Evolutionary conservation across 2,329 filamentous ascomycete genomes (phyloP), one percentile per base, ranked within the genome.

Genomic region (Lecanosticta acicola): DNA sequence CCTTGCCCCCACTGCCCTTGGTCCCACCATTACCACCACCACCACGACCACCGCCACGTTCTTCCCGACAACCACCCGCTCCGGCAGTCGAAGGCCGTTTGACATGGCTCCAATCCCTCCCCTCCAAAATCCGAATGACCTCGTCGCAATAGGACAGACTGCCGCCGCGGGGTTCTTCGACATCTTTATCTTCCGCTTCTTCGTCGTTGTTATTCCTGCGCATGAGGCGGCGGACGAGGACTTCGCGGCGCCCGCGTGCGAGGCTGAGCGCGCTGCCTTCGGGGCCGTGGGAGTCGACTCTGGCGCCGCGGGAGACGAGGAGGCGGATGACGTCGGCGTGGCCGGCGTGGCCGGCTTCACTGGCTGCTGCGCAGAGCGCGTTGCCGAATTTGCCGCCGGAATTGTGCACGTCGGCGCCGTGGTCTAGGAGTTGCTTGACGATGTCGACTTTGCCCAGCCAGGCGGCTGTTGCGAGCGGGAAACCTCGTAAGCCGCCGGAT

Each of bases 291-390:
- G 40, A 39, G 21, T 61, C 53, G 11, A 64, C 54, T 34, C 64
- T 50, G 14, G 56, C 60, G n/a, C 57, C 59, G 3, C 41, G 46
- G 19, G 39, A 32, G 21, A 48, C 32, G 32, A 46, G 39, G 3
- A 46, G 44, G 11, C 33, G 13, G n/a, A 46, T 36, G 14, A 46
- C 44, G n/a, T 46, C 44, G 16, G 29, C 38, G 5, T 46, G 44
- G 5, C 58, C 58, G 2, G 44, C 45, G 8, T 46, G 48, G 13
- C 93, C 55, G 8, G 47, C 29, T 24, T 49, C 44, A 1, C 44
- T 41, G 4, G 61, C 58, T 4, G 66, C 64, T 17, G 51, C 52
- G 17, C 58, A 56, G 7, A 68, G 53, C 1, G 63, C 56, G 14
- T 46, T 59, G 7, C 60, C 58, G 36, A 57, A 52, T 38, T 47